Evolutionary conservation across 192 early-diverging fungal species (phyloP).

Genomic region (Mortierella hygrophila): DNA sequence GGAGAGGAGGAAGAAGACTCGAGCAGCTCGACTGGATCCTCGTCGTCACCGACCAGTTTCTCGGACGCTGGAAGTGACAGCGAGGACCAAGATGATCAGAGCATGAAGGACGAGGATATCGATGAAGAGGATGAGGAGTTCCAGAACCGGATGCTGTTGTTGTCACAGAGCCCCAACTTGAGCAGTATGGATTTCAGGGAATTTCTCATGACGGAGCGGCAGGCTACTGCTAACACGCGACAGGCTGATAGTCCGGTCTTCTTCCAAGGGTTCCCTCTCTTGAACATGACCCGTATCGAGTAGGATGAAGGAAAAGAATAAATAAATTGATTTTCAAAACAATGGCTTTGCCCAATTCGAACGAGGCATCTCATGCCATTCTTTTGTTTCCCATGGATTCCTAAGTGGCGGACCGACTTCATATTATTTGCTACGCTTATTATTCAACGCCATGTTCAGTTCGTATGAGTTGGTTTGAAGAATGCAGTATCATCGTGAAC

Average conservation of each 20-base stretch:
- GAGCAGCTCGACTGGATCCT: neutral
- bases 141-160: neutral
- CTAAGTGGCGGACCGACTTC: no score
- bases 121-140: neutral
- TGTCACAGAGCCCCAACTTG: neutral
- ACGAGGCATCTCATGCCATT: no score
- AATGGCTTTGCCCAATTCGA: no score
- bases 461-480: no score
- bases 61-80: neutral
- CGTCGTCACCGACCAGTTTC: neutral
- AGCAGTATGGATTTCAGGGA: neutral
- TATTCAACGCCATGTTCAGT: no score
- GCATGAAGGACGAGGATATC: neutral
- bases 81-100: neutral
- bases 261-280: neutral
- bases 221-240: neutral
- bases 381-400: no score
- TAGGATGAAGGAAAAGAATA: no score
- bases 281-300: conserved; percentile 4
- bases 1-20: neutral
- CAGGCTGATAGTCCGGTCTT: neutral
- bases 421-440: no score
- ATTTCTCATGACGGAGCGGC: neutral
- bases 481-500: no score
- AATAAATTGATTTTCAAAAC: no score